Evolutionary conservation across 2,329 filamentous ascomycete genomes (phyloP), one percentile per base, ranked within the genome.

Genomic region (Sporothrix mexicana): DNA sequence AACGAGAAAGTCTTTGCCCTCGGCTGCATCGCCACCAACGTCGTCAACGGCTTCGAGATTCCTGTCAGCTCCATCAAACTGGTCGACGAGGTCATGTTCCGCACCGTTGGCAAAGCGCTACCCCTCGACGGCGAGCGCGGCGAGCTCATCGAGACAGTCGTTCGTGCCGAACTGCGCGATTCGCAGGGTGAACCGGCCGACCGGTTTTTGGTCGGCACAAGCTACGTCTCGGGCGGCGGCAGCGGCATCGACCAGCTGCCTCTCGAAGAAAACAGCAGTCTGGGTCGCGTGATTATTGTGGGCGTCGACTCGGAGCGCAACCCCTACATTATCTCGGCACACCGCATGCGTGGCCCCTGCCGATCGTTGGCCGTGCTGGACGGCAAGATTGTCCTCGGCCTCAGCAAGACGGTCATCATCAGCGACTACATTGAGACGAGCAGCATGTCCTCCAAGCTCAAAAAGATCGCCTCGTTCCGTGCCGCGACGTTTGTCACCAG

Each of bases 131-230:
- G 79, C 8, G 82, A 82, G 0, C 80, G 81, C 1, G 64, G 51
- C 23, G 96, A 99, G 81, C 84, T 98, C 62, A 89, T 98, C 3
- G 96, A 98, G 81, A 91, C 92, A 74, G 91, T 97, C 8, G 90
- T 97, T 73, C 89, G 93, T 47, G 91, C 93, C 6, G 88, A 93
- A 76, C 85, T 98, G 13, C 85, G 87, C 2, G 91, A 84, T 76
- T 82, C 83, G 3, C 84, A 83, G 57, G 90, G 89, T 10, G 83
- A 85, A 41, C 79, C 82, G 5, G 87, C 87, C 0, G 95, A 98
- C 79, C 87, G 94, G 57, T 98, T 98, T 78, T 84, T 98, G n/a
- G 88, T 98, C 7, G 96, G 96, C 7, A 98, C 96, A 0, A 93
- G 93, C 72, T 95, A 92, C 77, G 79, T 95, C 59, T 85, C 85